A percentile compares a stretch with the other conserved stretches of the same genome.
phyloP scores from a whole-genome alignment of 2,329 filamentous ascomycete species.

The Rugonectria rugulosa region DNA sequence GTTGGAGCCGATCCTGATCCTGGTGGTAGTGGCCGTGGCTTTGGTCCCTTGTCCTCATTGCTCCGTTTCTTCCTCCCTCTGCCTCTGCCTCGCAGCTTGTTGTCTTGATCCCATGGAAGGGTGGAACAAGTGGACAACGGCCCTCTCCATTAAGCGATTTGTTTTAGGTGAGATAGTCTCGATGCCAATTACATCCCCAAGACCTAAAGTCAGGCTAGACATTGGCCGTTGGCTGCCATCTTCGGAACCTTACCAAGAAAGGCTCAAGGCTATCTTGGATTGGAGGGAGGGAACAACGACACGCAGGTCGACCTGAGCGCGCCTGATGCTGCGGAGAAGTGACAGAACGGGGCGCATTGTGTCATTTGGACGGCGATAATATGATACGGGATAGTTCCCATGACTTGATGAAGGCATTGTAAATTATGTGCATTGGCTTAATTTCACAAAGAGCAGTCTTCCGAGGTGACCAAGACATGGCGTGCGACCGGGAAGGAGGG shows the following conservation, averaged over 20 bases:
- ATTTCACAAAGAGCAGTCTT: slow-evolving; percentile 22
- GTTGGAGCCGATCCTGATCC: background rate
- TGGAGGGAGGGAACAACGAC: background rate
- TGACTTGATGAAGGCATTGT: slow-evolving; percentile 14
- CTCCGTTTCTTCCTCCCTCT: background rate
- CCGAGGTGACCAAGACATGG: too few relatives aligned
- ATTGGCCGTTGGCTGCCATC: slow-evolving; percentile 13
- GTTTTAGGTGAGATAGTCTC: slow-evolving; percentile 12
- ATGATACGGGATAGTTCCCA: slow-evolving; percentile 1
- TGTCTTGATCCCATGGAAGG: too few relatives aligned
- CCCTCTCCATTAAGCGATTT: too few relatives aligned
- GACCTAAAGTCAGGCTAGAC: slow-evolving; percentile 14
- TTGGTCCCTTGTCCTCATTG: background rate
- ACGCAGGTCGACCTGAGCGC: slow-evolving; percentile 4
- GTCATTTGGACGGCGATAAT: background rate
- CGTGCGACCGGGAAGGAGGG: too few relatives aligned
- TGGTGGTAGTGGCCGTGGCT: too few relatives aligned
- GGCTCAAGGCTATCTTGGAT: background rate
- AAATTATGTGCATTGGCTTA: too few relatives aligned
- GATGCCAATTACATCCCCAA: slow-evolving; percentile 11
- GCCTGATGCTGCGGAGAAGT: too few relatives aligned
- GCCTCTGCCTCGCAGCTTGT: slow-evolving; percentile 4
- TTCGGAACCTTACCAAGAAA: background rate
- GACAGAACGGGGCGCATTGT: slow-evolving; percentile 15
- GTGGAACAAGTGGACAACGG: too few relatives aligned